Evolutionary conservation across 2,329 filamentous ascomycete species (phyloP).

Genomic region (Colletotrichum coccodes): DNA sequence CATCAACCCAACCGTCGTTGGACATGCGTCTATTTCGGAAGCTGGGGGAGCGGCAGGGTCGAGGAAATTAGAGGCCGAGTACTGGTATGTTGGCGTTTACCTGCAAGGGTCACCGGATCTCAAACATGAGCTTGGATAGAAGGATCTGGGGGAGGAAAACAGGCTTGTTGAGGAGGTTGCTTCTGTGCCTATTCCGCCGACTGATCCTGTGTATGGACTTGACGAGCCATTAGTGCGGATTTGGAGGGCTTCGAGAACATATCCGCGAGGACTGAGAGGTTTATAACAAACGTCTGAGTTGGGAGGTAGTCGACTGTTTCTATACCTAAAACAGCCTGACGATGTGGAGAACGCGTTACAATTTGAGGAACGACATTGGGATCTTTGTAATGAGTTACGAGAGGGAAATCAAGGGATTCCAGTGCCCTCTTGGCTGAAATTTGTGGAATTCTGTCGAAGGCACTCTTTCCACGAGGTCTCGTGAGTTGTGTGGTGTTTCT

Average conservation of each 20-base stretch:
- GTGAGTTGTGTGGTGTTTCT: too few relatives aligned
- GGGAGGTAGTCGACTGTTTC: too few relatives aligned
- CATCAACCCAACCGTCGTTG: constrained; percentile 36
- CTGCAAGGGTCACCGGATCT: constrained; percentile 21
- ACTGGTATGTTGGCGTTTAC: constrained; percentile 38
- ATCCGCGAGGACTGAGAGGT: neutral
- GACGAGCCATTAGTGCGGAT: constrained; percentile 15
- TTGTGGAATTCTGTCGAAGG: too few relatives aligned
- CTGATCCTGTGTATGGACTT: constrained; percentile 15
- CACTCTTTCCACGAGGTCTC: too few relatives aligned
- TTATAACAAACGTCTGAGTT: neutral
- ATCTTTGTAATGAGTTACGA: too few relatives aligned
- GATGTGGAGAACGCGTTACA: too few relatives aligned
- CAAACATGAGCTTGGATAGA: constrained; percentile 8
- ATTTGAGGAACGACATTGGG: too few relatives aligned
- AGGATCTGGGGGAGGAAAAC: neutral
- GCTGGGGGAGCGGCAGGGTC: neutral
- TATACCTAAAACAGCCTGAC: too few relatives aligned
- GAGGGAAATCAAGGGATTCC: too few relatives aligned
- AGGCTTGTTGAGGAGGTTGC: constrained; percentile 9
- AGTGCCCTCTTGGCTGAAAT: too few relatives aligned
- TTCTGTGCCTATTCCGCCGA: neutral
- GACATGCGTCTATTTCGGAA: constrained; percentile 30
- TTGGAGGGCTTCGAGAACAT: constrained; percentile 1
- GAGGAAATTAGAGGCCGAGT: constrained; percentile 10